phyloP scores from a whole-genome alignment of 495 filamentous ascomycete genomes.

The Clavariopsis aquatica region DNA sequence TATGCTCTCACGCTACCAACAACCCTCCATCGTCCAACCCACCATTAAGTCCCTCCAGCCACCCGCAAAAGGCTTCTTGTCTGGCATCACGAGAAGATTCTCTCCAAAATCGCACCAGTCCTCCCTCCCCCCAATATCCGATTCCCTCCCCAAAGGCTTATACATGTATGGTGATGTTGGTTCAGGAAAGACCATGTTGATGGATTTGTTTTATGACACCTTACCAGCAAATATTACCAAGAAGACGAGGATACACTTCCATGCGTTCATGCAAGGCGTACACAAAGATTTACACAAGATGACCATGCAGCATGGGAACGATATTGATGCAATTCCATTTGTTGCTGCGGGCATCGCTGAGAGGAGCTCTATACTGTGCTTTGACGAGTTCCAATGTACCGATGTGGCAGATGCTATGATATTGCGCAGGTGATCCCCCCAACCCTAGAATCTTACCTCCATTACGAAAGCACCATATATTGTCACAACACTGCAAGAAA shows the following conservation, averaged over 20 bases:
- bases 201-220: conserved; percentile 98
- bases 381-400: conserved; percentile 98
- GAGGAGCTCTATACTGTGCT: conserved; percentile 82
- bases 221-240: conserved; percentile 74
- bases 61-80: conserved; percentile 66
- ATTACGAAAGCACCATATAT: neutral
- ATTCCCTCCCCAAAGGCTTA: conserved; percentile 77
- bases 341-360: conserved; percentile 91
- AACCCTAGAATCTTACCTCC: conserved; percentile 13
- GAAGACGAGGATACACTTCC: conserved; percentile 97
- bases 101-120: conserved; percentile 45
- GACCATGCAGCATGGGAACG: conserved; percentile 84
- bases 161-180: conserved; percentile 98
- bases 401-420: conserved; percentile 99
- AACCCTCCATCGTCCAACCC: conserved; percentile 74
- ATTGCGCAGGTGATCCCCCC: conserved; percentile 61
- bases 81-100: conserved; percentile 56
- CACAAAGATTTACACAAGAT: conserved; percentile 88
- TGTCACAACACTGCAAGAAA: no score
- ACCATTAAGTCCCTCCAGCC: conserved; percentile 68
- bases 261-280: conserved; percentile 99
- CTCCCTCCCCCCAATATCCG: conserved; percentile 57
- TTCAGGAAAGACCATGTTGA: conserved; percentile 98
- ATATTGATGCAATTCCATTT: conserved; percentile 89
- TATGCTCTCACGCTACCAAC: conserved; percentile 70